phyloP scores from a whole-genome alignment of 2,329 filamentous ascomycete genomes.

The Botrytis byssoidea region DNA sequence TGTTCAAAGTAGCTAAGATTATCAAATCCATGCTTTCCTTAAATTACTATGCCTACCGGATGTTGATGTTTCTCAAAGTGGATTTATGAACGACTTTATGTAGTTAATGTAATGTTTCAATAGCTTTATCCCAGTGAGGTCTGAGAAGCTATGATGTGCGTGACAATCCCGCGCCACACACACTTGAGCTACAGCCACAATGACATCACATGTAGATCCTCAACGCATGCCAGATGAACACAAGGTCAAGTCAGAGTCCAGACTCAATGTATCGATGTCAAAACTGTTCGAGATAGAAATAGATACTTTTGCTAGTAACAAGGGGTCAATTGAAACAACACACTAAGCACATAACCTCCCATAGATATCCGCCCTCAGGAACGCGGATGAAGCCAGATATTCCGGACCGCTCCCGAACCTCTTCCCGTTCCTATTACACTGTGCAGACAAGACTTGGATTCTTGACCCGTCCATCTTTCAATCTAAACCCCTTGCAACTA shows the following conservation, averaged over 20 bases:
- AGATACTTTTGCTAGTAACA: background rate
- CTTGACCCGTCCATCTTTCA: background rate
- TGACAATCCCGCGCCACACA: background rate
- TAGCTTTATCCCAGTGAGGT: background rate
- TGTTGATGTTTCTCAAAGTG: background rate
- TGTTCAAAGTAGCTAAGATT: background rate
- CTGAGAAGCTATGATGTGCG: background rate
- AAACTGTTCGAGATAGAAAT: background rate
- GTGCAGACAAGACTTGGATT: too few species aligned
- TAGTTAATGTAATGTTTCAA: background rate
- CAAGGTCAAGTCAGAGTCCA: background rate
- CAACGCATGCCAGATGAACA: background rate
- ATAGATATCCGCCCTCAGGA: background rate
- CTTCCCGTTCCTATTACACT: background rate
- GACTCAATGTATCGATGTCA: background rate
- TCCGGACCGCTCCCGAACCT: background rate
- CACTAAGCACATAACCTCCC: background rate
- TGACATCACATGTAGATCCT: slow-evolving; percentile 1
- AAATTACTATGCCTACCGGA: background rate
- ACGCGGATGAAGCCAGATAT: background rate
- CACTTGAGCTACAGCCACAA: background rate
- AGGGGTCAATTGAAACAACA: background rate
- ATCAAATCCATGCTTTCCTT: background rate
- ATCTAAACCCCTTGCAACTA: background rate
- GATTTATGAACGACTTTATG: background rate